Conservation (phyloP, 2,329 filamentous ascomycete species). For the Clarireedia sp. region DNA sequence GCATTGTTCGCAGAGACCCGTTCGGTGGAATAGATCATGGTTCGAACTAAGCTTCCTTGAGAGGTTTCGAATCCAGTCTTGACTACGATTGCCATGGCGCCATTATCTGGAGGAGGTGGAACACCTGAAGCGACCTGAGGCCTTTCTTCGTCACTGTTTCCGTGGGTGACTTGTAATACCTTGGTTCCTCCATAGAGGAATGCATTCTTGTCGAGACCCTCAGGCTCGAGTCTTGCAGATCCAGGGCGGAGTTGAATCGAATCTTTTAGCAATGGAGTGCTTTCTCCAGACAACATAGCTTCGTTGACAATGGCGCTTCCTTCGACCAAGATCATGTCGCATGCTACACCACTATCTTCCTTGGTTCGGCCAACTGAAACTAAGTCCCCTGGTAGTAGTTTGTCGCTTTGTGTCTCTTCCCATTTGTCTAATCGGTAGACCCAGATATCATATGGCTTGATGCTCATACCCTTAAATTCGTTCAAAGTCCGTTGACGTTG, state of each 20-base stretch:
- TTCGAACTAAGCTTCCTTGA: constrained; percentile 92
- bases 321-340: constrained; percentile 92
- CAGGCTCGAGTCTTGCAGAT: constrained; percentile 73
- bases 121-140: constrained; percentile 69
- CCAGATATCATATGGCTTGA: constrained; percentile 94
- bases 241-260: constrained; percentile 83
- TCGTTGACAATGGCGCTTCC: constrained; percentile 97
- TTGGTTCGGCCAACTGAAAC: constrained; percentile 90
- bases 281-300: constrained; percentile 97
- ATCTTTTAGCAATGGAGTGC: constrained; percentile 92
- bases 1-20: constrained; percentile 97
- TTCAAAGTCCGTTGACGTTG: constrained; percentile 91
- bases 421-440: constrained; percentile 83
- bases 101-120: constrained; percentile 79
- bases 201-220: constrained; percentile 91
- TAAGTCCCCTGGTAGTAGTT: constrained; percentile 85
- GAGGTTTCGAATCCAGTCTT: constrained; percentile 99
- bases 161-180: constrained; percentile 89
- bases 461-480: constrained; percentile 98
- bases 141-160: constrained; percentile 66
- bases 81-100: constrained; percentile 85
- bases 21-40: constrained; percentile 99
- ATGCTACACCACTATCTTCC: constrained; percentile 93
- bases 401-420: constrained; percentile 82
- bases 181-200: constrained; percentile 98